Base-by-base conservation (phyloP, 2,329 filamentous ascomycete genomes). In the Beauveria rudraprayagi region DNA sequence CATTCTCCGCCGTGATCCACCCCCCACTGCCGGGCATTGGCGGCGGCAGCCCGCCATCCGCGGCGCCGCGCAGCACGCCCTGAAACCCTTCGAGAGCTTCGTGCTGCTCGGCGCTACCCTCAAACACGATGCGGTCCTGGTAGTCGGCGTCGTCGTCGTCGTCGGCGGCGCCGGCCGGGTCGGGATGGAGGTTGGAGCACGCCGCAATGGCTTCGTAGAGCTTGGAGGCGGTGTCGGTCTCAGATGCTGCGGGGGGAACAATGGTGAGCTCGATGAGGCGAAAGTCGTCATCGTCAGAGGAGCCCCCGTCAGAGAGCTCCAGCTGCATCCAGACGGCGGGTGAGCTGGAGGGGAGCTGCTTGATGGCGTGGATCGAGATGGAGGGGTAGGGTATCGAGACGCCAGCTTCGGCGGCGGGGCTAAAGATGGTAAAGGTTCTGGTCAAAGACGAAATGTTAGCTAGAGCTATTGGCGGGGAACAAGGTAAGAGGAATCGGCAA, bases 1-100 rank as follows among this genome's bases (percentile, higher is more conserved):
- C 87, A 68, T 97, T 97, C 61, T 96, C 93, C 9, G 90, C 89
- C 17, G 93, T 97, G 70, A 97, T 92, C 90, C 90, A 93, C 0
- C 89, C 89, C 0, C 83, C 84, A 55, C 88, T 90, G 1, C 89
- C 89, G 0, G 89, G 88, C 72, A 89, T 83, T 0, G 86, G 83
- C 1, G 85, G 84, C n/a, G 85, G 85, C 26, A 88, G 69, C 2
- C 79, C 81, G 0, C 82, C 82, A 60, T 77, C 74, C 6, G 67
- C 66, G 14, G 73, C 72, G 17, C 81, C 81, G 44, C 73, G 75
- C 56, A 83, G 72, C 6, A 85, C 83, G 0, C 78, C 76, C 34
- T 14, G 34, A 66, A 84, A 77, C 0, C 83, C 84, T 40, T 85
- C 83, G 2, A 86, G 72, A 0, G 78, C 78, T 64, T 83, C 80